These are phyloP conservation scores for Botryotinia convoluta DNA, from an alignment of 2,329 filamentous ascomycete genomes.

Conservation along the genomic window DNA sequence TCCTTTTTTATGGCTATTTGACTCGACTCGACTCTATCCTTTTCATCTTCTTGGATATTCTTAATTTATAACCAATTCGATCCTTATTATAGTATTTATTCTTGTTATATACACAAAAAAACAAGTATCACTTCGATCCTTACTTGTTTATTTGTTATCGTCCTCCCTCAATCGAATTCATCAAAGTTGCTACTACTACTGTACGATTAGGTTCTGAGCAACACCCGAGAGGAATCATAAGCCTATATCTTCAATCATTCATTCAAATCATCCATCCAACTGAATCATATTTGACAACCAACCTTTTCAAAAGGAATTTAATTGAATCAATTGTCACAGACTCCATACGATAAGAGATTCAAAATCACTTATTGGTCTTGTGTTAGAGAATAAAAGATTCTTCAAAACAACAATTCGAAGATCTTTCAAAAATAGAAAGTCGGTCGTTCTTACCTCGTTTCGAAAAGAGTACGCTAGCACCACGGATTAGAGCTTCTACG, in stretches of 20 bases:
- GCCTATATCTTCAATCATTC: not conserved
- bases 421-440: constrained; percentile 4
- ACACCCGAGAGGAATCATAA: constrained; percentile 10
- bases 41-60: not conserved
- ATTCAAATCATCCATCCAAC: not conserved
- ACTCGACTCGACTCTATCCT: not conserved
- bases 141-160: not conserved
- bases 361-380: not conserved
- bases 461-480: constrained; percentile 2
- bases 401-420: not conserved
- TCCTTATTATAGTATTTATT: not conserved
- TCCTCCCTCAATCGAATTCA: not conserved
- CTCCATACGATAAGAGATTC: not conserved
- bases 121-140: not conserved
- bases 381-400: not conserved
- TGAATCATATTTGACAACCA: not conserved
- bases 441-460: constrained; percentile 7
- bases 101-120: not conserved
- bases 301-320: not conserved
- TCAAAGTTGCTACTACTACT: not conserved
- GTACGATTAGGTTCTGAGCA: not conserved
- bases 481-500: not conserved
- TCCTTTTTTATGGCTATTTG: not conserved
- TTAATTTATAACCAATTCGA: not conserved
- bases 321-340: not conserved